These are phyloP conservation scores for Aspergillus eucalypticola DNA, from an alignment of 2,329 filamentous ascomycete species.

Conservation along the genomic window DNA sequence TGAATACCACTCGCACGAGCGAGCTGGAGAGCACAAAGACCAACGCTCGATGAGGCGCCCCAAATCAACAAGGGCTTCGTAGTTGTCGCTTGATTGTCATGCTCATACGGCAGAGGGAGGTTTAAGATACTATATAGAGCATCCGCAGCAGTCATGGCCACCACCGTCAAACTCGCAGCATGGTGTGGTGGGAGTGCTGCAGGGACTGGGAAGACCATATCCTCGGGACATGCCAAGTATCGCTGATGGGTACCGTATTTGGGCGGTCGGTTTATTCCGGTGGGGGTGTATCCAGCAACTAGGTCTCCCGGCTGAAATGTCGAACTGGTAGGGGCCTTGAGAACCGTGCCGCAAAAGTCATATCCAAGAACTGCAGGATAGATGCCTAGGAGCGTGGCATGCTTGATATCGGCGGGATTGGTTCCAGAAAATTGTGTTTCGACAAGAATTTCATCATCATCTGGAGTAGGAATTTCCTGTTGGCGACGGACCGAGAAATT, in stretches of 20 bases:
- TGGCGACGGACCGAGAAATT: too few relatives aligned
- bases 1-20: constrained; percentile 7
- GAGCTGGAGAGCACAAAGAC: constrained; percentile 3
- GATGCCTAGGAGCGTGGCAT: constrained; percentile 5
- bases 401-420: constrained; percentile 10
- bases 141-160: neutral
- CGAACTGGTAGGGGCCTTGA: neutral
- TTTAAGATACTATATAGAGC: neutral
- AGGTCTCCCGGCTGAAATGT: neutral
- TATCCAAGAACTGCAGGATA: constrained; percentile 6
- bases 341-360: constrained; percentile 7
- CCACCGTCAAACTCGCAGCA: neutral
- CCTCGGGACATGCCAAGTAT: neutral
- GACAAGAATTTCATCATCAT: too few relatives aligned
- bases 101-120: neutral
- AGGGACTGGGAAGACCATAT: constrained; percentile 5
- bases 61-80: neutral
- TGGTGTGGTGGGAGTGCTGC: neutral
- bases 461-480: too few relatives aligned
- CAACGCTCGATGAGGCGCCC: constrained; percentile 7
- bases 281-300: neutral
- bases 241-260: constrained; percentile 3
- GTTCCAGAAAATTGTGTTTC: neutral
- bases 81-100: neutral
- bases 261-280: neutral